Conservation (phyloP, 352 stramenopile species). For the Phytopythium delawarense region DNA sequence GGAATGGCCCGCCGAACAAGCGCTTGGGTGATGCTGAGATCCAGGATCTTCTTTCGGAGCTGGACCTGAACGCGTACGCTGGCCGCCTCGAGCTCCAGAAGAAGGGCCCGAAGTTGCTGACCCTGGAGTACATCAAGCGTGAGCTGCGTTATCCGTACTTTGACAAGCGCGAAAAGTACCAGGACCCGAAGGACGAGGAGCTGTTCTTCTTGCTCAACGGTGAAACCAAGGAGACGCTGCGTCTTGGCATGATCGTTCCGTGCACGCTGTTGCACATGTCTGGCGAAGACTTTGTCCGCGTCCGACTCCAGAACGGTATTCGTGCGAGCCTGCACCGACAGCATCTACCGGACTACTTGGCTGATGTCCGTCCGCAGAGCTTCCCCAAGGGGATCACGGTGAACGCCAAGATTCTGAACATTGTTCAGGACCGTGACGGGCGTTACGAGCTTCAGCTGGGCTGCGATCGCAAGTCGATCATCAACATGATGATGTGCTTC, state of each 20-base stretch:
- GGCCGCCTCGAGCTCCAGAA: conserved; percentile 85
- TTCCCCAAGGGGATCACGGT: conserved; percentile 87
- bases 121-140: conserved; percentile 87
- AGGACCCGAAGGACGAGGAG: conserved; percentile 80
- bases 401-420: conserved; percentile 75
- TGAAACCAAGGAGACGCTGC: conserved; percentile 77
- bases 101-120: conserved; percentile 85
- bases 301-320: conserved; percentile 83
- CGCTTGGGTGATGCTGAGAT: conserved; percentile 76
- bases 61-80: conserved; percentile 85
- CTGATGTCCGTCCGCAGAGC: conserved; percentile 42
- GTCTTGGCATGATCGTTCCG: conserved; percentile 82
- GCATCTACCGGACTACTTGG: conserved; percentile 74
- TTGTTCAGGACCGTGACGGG: conserved; percentile 70
- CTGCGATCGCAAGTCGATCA: conserved; percentile 69
- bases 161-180: conserved; percentile 82
- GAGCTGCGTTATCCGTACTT: conserved; percentile 89
- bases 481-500: conserved; percentile 74
- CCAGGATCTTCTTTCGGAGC: conserved; percentile 80
- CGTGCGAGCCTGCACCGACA: conserved; percentile 75
- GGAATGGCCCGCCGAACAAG: conserved; percentile 46
- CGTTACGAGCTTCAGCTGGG: conserved; percentile 74
- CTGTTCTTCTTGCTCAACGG: conserved; percentile 86
- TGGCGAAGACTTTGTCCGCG: conserved; percentile 79
- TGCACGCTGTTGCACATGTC: conserved; percentile 83